Percentiles rank a stretch among this genome's conserved stretches.
phyloP scores from a whole-genome alignment of 768 basidiomycete species.

The Russula earlei region DNA sequence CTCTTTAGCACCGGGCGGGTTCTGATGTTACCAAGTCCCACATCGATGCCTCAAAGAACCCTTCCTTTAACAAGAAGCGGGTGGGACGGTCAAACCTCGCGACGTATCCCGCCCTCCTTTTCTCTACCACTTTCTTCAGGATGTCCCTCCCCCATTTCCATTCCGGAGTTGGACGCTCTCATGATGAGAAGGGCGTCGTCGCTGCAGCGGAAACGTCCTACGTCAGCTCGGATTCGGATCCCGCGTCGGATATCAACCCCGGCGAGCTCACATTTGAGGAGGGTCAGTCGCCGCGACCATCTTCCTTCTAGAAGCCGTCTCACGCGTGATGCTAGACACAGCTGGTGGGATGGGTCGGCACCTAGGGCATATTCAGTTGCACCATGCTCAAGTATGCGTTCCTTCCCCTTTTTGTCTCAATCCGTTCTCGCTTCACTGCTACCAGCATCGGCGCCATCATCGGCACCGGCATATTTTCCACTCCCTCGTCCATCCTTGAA shows the following conservation, averaged over 20 bases:
- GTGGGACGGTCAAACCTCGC: not conserved
- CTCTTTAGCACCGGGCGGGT: too few species aligned
- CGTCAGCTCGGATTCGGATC: not conserved
- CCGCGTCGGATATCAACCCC: constrained; percentile 26
- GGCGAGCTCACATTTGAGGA: constrained; percentile 43
- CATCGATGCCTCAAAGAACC: too few species aligned
- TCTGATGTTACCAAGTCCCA: too few species aligned
- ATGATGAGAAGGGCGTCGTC: not conserved
- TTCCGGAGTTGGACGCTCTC: not conserved
- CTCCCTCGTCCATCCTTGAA: constrained; percentile 47
- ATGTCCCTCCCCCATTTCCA: not conserved
- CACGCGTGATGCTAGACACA: constrained; percentile 27
- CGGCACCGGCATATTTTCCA: constrained; percentile 56
- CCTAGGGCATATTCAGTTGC: constrained; percentile 45
- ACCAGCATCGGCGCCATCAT: constrained; percentile 44
- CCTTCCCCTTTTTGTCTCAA: not conserved
- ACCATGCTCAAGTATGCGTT: constrained; percentile 40
- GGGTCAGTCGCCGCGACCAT: constrained; percentile 26
- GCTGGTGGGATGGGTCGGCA: constrained; percentile 52
- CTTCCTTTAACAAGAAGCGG: not conserved
- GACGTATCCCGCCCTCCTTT: too few species aligned
- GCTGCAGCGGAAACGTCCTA: not conserved
- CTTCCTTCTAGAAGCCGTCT: not conserved
- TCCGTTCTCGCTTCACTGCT: not conserved
- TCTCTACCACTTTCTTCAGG: not conserved